Evolutionary conservation across 2,329 filamentous ascomycete genomes (phyloP).

Genomic region (Aspergillus terreus): DNA sequence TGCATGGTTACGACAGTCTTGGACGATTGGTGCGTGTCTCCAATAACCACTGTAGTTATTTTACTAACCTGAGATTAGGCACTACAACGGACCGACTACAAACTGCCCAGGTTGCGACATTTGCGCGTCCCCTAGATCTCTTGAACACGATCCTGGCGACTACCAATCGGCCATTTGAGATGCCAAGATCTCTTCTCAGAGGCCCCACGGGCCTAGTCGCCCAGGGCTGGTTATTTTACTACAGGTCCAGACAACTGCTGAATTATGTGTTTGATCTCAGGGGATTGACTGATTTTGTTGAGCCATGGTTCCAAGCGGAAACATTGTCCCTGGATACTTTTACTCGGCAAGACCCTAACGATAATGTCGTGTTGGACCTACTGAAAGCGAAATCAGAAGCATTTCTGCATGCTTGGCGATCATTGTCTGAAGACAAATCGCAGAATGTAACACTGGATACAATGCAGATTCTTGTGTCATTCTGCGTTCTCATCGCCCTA

Average conservation of each 20-base stretch:
- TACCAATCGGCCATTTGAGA: slow-evolving; percentile 51
- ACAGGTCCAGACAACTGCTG: slow-evolving; percentile 40
- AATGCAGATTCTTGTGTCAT: slow-evolving; percentile 47
- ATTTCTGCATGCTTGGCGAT: slow-evolving; percentile 43
- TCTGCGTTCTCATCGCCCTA: slow-evolving; percentile 43
- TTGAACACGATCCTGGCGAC: slow-evolving; percentile 67
- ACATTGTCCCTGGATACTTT: slow-evolving; percentile 20
- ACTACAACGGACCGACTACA: slow-evolving; percentile 60
- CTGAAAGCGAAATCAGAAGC: slow-evolving; percentile 44
- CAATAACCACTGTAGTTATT: neutral
- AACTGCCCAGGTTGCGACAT: slow-evolving; percentile 60
- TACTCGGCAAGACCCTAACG: slow-evolving; percentile 30
- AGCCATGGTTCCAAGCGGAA: slow-evolving; percentile 24
- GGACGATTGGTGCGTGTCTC: slow-evolving; percentile 67
- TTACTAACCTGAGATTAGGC: slow-evolving; percentile 39
- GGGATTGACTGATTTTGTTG: slow-evolving; percentile 12
- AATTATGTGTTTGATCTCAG: slow-evolving; percentile 48
- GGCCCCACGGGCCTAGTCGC: slow-evolving; percentile 28
- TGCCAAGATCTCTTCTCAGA: slow-evolving; percentile 17
- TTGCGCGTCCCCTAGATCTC: slow-evolving; percentile 63
- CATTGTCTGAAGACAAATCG: slow-evolving; percentile 39
- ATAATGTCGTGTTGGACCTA: slow-evolving; percentile 42
- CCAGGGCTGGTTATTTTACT: slow-evolving; percentile 40
- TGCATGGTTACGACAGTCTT: slow-evolving; percentile 76
- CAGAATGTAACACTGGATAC: slow-evolving; percentile 48